Base-by-base conservation (phyloP, 1,284 basidiomycete genomes). In the Ceratobasidium sp. region DNA sequence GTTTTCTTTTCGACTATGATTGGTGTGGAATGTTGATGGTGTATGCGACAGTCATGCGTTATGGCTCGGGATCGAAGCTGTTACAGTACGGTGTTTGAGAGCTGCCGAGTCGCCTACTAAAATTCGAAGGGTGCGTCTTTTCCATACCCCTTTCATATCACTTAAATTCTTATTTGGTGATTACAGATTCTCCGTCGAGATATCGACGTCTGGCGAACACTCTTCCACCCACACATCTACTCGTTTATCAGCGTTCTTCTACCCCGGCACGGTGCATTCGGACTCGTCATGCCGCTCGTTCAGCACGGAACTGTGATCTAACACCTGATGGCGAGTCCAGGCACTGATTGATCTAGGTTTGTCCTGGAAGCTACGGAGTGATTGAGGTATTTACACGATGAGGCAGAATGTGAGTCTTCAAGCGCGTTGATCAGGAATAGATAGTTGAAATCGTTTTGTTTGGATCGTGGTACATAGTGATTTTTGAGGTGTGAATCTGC, bases 331-430 rank as follows among this genome's bases (percentile, higher is more conserved):
- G 64, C 53, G 0, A 56, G 68, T 23, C 75, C 75, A 0, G 28
- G 42, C 1, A 53, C 75, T 4, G 75, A 77, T 51, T 39, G 66
- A 15, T 68, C 66, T 23, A 51, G 64, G 28, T 64, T 77, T n/a
- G 75, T 77, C 18, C 51, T 77, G 6, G 55, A 77, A 55, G 75
- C 75, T 58, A 64, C 64, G 0, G 75, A 76, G 63, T 63, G 63
- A 20, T 23, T 77, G 75, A 67, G 75, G 55, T 77, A 68, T 68
- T 60, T 77, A 40, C 75, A 77, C 33, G 75, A 77, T 3, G 63
- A 77, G 18, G 73, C 73, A 9, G 67, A 77, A 66, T 40, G 73
- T 77, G 46, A 58, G 73, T 67, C 1, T 49, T 23, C 6, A 33
- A 33, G 33, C 33, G 13, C 10, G 9, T 42, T 20, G 40, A 15